A percentile compares a stretch with the other conserved stretches of the same genome.
phyloP scores from a whole-genome alignment of 2,329 filamentous ascomycete genomes.

The Colletotrichum simmondsii region DNA sequence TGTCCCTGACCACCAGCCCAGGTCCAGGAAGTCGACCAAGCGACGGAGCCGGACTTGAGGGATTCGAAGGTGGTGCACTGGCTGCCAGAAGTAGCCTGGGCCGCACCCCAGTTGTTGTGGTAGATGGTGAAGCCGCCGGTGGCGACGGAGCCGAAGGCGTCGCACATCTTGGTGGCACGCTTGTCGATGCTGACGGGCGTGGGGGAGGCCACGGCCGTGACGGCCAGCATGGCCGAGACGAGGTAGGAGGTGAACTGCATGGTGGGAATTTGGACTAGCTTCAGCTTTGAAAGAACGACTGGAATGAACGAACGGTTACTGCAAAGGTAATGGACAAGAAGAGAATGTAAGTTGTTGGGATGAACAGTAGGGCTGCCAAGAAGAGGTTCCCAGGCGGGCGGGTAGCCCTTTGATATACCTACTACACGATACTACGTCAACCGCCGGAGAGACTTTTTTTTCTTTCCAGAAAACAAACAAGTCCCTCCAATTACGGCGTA shows the following conservation, averaged over 20 bases:
- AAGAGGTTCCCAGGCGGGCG: neutral
- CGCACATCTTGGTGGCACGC: slow-evolving; percentile 49
- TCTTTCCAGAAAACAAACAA: neutral
- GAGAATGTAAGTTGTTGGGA: slow-evolving; percentile 8
- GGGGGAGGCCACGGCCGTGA: slow-evolving; percentile 41
- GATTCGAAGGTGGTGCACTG: slow-evolving; percentile 55
- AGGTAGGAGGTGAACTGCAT: slow-evolving; percentile 35
- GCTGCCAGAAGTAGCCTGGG: slow-evolving; percentile 44
- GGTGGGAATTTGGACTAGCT: neutral
- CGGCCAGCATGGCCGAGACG: slow-evolving; percentile 43
- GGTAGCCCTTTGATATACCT: slow-evolving; percentile 16
- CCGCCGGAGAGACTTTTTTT: neutral
- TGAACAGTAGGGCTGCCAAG: neutral
- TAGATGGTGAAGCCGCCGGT: slow-evolving; percentile 59
- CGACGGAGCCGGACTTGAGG: slow-evolving; percentile 45
- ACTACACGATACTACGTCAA: neutral
- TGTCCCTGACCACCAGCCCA: slow-evolving; percentile 50
- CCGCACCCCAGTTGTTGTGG: slow-evolving; percentile 62
- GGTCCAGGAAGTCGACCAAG: slow-evolving; percentile 54
- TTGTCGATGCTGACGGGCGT: slow-evolving; percentile 45
- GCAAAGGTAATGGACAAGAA: neutral
- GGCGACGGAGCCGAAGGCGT: slow-evolving; percentile 48
- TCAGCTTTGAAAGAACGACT: slow-evolving; percentile 2
- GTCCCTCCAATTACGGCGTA: slow-evolving; percentile 20
- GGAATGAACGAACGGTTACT: neutral